Evolutionary conservation across 495 filamentous ascomycete species (phyloP).

Genomic region (Aspergillus ostianus): DNA sequence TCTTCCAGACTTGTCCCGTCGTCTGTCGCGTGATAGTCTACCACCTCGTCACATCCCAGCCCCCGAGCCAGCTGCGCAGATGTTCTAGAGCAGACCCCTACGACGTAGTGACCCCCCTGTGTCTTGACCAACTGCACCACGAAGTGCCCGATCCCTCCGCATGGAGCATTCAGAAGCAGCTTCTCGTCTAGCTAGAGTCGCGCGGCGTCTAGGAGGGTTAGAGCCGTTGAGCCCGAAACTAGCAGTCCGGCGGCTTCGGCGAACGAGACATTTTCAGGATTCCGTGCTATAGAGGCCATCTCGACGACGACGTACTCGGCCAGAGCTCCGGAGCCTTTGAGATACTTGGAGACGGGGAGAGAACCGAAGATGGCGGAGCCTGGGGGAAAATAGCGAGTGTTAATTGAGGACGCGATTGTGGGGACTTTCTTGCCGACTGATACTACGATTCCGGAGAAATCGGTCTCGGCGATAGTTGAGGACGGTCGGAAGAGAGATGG

Average conservation of each 20-base stretch:
- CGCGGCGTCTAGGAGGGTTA: slow-evolving; percentile 1
- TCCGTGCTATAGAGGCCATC: background rate
- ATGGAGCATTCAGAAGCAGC: slow-evolving; percentile 1
- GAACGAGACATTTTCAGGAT: background rate
- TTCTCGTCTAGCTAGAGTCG: background rate
- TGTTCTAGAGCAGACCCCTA: background rate
- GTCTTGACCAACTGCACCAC: background rate
- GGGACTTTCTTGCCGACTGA: background rate
- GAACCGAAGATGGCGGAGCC: background rate
- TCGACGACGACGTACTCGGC: slow-evolving; percentile 3
- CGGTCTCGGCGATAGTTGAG: background rate
- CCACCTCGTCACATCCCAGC: slow-evolving; percentile 1
- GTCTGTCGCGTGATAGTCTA: background rate
- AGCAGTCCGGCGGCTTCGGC: background rate
- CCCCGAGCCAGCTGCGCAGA: background rate
- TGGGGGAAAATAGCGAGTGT: background rate
- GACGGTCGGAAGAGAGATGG: background rate
- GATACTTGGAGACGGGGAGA: background rate
- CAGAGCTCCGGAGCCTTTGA: background rate
- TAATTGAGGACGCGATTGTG: background rate
- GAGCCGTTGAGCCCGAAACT: slow-evolving; percentile 1
- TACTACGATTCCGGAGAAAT: background rate
- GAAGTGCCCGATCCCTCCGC: slow-evolving; percentile 2
- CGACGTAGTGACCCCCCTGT: background rate
- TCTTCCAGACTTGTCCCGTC: background rate